Evolutionary conservation across 345 rosid genomes (phyloP).

Genomic region (Moringa oleifera): DNA sequence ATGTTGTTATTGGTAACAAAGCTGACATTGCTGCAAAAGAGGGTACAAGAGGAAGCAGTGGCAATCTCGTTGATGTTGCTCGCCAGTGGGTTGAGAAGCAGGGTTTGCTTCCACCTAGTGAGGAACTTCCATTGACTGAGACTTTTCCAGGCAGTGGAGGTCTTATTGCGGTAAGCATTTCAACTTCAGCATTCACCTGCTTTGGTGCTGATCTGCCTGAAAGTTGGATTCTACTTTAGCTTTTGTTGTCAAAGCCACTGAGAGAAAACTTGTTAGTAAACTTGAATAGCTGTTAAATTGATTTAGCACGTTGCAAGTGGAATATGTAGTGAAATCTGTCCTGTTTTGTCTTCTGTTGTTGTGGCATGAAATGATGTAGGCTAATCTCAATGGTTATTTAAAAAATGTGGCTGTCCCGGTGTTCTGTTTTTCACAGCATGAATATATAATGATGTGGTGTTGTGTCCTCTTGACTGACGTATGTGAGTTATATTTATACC

Average conservation of each 20-base stretch:
- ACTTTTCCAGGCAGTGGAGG: slow-evolving; percentile 89
- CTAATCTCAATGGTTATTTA: neutral
- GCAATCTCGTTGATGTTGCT: slow-evolving; percentile 97
- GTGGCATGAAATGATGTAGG: neutral
- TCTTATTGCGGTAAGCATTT: slow-evolving; percentile 64
- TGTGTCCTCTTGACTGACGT: no score
- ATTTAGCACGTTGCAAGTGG: neutral
- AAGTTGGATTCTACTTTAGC: neutral
- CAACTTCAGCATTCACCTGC: slow-evolving; percentile 8
- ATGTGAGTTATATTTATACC: no score
- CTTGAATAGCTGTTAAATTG: neutral
- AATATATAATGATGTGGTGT: no score
- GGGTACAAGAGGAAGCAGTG: slow-evolving; percentile 92
- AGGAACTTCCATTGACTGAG: slow-evolving; percentile 93
- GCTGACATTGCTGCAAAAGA: slow-evolving; percentile 91
- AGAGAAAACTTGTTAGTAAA: neutral
- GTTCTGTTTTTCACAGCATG: no score
- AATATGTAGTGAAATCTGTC: no score
- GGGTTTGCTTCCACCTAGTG: slow-evolving; percentile 88
- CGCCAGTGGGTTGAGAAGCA: slow-evolving; percentile 99
- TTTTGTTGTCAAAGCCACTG: neutral
- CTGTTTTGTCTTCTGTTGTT: no score
- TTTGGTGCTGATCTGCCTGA: neutral
- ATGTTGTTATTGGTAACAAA: slow-evolving; percentile 88
- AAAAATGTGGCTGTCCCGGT: no score